A percentile compares a stretch with the other conserved stretches of the same genome.
phyloP scores from a whole-genome alignment of 2,329 filamentous ascomycete species.

The Phaeomoniella chlamydospora region DNA sequence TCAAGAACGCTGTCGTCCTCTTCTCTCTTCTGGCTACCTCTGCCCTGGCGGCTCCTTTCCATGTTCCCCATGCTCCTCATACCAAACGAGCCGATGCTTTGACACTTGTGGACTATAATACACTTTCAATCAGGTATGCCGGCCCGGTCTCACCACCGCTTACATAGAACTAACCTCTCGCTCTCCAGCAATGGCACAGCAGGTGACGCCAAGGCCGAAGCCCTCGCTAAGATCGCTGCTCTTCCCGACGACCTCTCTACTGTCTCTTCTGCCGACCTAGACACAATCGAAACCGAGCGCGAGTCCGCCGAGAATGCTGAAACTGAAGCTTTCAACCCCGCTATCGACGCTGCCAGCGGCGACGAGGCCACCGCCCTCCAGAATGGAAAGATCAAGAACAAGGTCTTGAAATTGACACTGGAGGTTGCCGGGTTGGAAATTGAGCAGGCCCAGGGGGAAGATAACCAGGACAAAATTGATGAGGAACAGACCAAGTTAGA shows the following conservation, averaged over 20 bases:
- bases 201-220: slow-evolving; percentile 39
- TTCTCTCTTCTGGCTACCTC: slow-evolving; percentile 7
- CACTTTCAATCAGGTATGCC: slow-evolving; percentile 6
- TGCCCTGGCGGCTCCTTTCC: slow-evolving; percentile 6
- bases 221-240: slow-evolving; percentile 39
- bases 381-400: slow-evolving; percentile 46
- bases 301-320: slow-evolving; percentile 41
- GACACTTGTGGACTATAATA: slow-evolving; percentile 5
- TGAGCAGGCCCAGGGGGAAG: slow-evolving; percentile 32
- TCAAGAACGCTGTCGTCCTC: slow-evolving; percentile 9
- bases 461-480: slow-evolving; percentile 28
- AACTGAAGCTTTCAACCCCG: slow-evolving; percentile 36
- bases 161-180: slow-evolving; percentile 17
- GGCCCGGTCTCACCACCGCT: neutral
- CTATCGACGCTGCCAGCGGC: slow-evolving; percentile 31
- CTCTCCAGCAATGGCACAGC: slow-evolving; percentile 27
- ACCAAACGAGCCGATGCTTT: slow-evolving; percentile 5
- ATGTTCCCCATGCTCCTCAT: slow-evolving; percentile 1
- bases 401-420: slow-evolving; percentile 43
- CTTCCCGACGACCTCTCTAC: slow-evolving; percentile 25
- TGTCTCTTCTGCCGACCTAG: slow-evolving; percentile 32
- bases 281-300: slow-evolving; percentile 35
- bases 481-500: slow-evolving; percentile 36
- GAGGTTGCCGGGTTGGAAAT: slow-evolving; percentile 37
- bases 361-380: slow-evolving; percentile 30